phyloP scores from a whole-genome alignment of 208 protist genomes.

The Acanthamoeba divionensis region DNA sequence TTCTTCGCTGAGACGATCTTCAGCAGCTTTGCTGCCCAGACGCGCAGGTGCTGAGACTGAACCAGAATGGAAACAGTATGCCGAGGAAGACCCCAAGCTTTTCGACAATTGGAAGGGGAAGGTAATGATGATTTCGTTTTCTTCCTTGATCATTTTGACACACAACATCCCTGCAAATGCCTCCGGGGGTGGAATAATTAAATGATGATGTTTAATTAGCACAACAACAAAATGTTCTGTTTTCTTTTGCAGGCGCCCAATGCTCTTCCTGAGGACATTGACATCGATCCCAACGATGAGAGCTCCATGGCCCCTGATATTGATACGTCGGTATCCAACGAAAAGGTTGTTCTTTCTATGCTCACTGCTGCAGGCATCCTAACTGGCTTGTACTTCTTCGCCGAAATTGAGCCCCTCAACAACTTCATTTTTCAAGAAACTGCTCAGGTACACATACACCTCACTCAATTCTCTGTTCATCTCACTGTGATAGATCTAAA shows the following conservation, averaged over 20 bases:
- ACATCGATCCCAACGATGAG: constrained; percentile 47
- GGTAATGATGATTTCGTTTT: too few relatives aligned
- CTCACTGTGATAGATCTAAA: too few relatives aligned
- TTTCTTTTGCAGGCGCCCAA: background rate
- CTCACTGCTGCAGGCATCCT: background rate
- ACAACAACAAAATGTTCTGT: too few relatives aligned
- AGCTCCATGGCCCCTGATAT: constrained; percentile 6
- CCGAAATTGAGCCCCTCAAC: background rate
- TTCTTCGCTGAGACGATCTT: background rate
- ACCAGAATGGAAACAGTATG: constrained; percentile 39
- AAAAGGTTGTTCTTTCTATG: background rate
- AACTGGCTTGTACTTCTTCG: constrained; percentile 30
- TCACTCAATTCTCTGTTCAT: background rate
- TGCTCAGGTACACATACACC: background rate
- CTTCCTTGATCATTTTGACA: too few relatives aligned
- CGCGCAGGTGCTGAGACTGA: constrained; percentile 25
- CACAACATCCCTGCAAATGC: too few relatives aligned
- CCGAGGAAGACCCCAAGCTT: background rate
- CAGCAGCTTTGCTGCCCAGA: background rate
- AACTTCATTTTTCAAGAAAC: background rate
- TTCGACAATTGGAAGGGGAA: constrained; percentile 46
- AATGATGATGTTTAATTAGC: too few relatives aligned
- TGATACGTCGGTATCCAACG: background rate
- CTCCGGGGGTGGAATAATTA: too few relatives aligned
- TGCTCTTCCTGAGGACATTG: background rate